Evolutionary conservation across 108 stramenopile species (phyloP), one percentile per base, ranked within the genome.

Genomic region (Cyclotella kingstonii): DNA sequence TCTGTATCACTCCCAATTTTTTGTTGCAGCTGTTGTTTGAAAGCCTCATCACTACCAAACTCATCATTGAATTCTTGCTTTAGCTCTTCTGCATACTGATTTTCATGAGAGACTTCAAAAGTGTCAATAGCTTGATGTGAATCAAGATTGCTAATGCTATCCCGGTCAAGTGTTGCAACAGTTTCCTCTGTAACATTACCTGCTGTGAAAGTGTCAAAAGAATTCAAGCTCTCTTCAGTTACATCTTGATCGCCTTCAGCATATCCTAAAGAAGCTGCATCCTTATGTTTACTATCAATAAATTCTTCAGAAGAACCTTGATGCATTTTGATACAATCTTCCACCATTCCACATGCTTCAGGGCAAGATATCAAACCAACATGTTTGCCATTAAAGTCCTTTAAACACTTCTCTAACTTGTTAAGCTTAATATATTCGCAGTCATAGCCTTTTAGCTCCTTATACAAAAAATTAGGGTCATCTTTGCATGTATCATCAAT

Each of bases 361-460:
- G 73, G 73, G 40, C 73, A 74, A 33, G 38, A 54, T 1, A 51
- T 23, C 2, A 60, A 29, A 15, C 73, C 73, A n/a, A 74, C 38
- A 21, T 35, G 18, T 28, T 63, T 26, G 26, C 71, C 71, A 28
- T 59, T 48, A 31, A 59, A 57, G 26, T 62, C 26, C 18, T 73
- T 73, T 5, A 52, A 21, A 40, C 71, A 73, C 14, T 59, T 63
- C 21, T 73, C 71, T 3, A 35, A 27, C 33, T 60, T 60, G 3
- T 30, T 34, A 4, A 14, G 29, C 14, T 33, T 54, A 18, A 73
- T 64, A 31, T 59, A 73, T 8, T 64, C 48, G 43, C 71, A 73
- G 6, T 54, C 54, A 38, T 63, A 33, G 2, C 54, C 55, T 4
- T 52, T 39, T 14, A 48, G 34, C 54, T 36, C 55, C 59, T 57